Percentiles rank a stretch among this genome's conserved stretches.
These are phyloP conservation scores for Mycena rosella DNA, from an alignment of 768 basidiomycete species.

Conservation along the genomic window DNA sequence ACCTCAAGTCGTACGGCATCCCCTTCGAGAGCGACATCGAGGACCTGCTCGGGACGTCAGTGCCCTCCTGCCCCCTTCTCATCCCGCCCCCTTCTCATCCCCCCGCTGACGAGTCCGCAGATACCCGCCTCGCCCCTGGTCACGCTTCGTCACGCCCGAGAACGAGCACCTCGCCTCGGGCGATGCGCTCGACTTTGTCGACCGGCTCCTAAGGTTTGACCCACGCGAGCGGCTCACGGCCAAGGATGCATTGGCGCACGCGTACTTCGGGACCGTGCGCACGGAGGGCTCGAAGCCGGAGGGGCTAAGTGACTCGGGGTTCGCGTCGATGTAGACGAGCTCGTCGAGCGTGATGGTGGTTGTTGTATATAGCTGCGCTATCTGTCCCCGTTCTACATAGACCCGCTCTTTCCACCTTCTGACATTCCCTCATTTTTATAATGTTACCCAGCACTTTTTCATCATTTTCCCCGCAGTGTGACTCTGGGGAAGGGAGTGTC, in stretches of 20 bases:
- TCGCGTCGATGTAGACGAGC: slow-evolving; percentile 24
- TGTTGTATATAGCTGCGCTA: slow-evolving; percentile 5
- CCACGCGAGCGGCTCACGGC: slow-evolving; percentile 97
- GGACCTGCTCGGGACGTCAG: slow-evolving; percentile 63
- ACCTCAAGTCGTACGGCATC: slow-evolving; percentile 71
- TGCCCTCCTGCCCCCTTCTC: slow-evolving; percentile 52
- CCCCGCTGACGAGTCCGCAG: slow-evolving; percentile 48
- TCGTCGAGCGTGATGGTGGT: too few relatives aligned
- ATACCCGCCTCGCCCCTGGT: slow-evolving; percentile 95
- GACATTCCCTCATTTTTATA: background rate
- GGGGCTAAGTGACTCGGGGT: slow-evolving; percentile 33
- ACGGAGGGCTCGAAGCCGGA: slow-evolving; percentile 32
- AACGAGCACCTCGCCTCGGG: slow-evolving; percentile 96
- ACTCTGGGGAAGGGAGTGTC: too few relatives aligned
- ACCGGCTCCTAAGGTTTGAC: slow-evolving; percentile 95
- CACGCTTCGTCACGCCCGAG: slow-evolving; percentile 92
- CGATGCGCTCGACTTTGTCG: slow-evolving; percentile 95
- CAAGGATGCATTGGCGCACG: slow-evolving; percentile 88
- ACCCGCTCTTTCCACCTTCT: background rate
- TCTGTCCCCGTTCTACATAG: background rate
- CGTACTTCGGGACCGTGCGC: slow-evolving; percentile 81
- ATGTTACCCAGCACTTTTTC: too few relatives aligned
- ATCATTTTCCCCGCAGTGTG: too few relatives aligned
- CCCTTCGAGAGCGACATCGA: slow-evolving; percentile 75
- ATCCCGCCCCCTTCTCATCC: slow-evolving; percentile 53